Base-by-base conservation (phyloP, 768 basidiomycete species). In the Boletus rex-veris region DNA sequence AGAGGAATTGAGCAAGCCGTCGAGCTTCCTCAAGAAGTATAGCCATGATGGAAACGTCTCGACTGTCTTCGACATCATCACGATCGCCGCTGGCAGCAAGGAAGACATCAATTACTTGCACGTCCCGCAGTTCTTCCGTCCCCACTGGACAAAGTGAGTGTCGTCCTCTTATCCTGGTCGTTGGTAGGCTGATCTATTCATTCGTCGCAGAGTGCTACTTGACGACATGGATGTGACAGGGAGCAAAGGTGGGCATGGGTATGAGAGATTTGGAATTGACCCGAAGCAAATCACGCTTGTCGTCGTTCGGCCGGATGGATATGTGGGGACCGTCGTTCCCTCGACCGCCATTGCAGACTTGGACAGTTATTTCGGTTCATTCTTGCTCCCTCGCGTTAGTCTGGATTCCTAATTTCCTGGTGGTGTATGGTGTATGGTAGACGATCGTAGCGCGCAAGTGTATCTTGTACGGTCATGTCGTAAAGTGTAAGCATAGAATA, bases 361-460 rank as follows among this genome's bases (percentile, higher is more conserved):
- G 42, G 69, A 75, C 31, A 19, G 21, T 2, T 87, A 86, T 60
- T 81, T 88, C 37, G 60, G 64, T 1, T 62, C 64, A 1, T 84
- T 86, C 61, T 67, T 78, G 64, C 52, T 64, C 21, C 36, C 67
- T 48, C 46, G 14, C 14, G 15, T 38, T n/a, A 8, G n/a, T 16
- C 30, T 12, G 12, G 26, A 36, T 26, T 40, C 45, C 37, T 45
- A 28, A 33, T 42, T 5, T 12, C 30, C 18, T 39, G 19, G 42
- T n/a, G 33, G 15, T 7, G 10, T 42, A 5, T n/a, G 33, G 15
- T 7, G 10, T 42, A 5, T 35, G 33, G 8, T 12, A 28, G 38
- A 52, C 50, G 6, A 18, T 18, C 38, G 15, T 18, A 42, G 35
- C 26, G 18, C 21, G 18, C 18, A 14, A 21, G 59, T 56, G 54